Base-by-base conservation (phyloP, 768 basidiomycete species). In the Kwoniella europaea region DNA sequence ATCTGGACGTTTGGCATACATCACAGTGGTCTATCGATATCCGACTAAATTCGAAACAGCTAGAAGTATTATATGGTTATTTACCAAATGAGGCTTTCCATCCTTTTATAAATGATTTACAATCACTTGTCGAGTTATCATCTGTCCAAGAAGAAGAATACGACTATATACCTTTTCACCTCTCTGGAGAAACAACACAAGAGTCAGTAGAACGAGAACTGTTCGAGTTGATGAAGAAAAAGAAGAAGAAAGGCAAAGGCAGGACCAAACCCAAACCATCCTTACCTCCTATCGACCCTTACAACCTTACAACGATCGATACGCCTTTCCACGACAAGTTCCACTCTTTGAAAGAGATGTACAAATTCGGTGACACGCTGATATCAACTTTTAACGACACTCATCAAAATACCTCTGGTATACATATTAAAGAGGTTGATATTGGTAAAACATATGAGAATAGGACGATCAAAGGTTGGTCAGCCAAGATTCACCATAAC, bases 1-100 rank as follows among this genome's bases (percentile, higher is more conserved):
- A 79, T 24, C 69, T 82, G n/a, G 82, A 83, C 59, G 69, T 83
- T 13, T 83, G 82, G 82, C 74, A 73, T 5, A 57, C 76, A 3
- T 74, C 82, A 0, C 67, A 63, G 5, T 54, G 73, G 7, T 58
- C 68, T 13, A 41, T 82, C 41, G 82, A 83, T 56, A 22, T 83
- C 44, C 74, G 78, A 13, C 41, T 82, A 1, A 54, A 70, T 3
- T 27, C 74, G 0, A 24, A 53, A 18, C 54, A 68, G 24, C 20
- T 63, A 42, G 18, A 55, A 16, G 27, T 63, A 27, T 61, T 74
- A 64, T 22, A 56, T 20, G 7, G 3, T 16, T 58, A 63, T 53
- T 61, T 76, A 18, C 56, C 53, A 22, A 52, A 54, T 15, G 58
- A 60, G 22, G 67, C 53, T 12, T 68, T 72, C 42, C 55, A 58